Conservation (phyloP, 148 eudicot genomes). For the Fagopyrum homotropicum region DNA sequence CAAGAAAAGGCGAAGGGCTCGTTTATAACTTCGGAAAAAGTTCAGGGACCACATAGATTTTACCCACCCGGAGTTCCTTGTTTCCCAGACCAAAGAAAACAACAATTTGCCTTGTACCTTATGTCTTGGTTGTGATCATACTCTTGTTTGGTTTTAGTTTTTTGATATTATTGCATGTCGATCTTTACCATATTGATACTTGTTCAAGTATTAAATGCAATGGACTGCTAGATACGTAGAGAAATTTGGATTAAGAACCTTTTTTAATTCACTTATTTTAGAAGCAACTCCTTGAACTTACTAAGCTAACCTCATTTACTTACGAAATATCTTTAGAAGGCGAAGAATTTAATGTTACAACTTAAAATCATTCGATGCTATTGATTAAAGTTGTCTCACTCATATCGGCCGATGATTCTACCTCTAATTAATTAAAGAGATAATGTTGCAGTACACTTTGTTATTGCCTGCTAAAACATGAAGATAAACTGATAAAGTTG, state of each 20-base stretch:
- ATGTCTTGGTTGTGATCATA: background rate
- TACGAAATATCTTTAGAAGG: background rate
- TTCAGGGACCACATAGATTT: no score
- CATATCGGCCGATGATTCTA: background rate
- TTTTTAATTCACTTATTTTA: background rate
- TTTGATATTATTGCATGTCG: background rate
- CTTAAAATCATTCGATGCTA: background rate
- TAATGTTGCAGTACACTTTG: background rate
- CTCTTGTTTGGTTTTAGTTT: background rate
- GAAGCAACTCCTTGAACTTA: background rate
- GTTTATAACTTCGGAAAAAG: no score
- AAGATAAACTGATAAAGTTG: slow-evolving; percentile 4
- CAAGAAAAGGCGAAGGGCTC: no score
- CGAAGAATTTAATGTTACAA: background rate
- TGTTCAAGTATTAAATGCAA: background rate
- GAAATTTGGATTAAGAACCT: background rate
- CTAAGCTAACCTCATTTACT: background rate
- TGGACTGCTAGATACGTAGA: background rate
- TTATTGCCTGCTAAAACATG: background rate
- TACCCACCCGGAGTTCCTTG: background rate
- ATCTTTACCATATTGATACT: background rate
- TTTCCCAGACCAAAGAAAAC: background rate
- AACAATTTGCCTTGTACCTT: background rate
- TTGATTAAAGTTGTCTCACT: background rate
- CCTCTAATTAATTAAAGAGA: background rate